Conservation (phyloP, 2,329 filamentous ascomycete species). For the Fusarium brachygibbosum region DNA sequence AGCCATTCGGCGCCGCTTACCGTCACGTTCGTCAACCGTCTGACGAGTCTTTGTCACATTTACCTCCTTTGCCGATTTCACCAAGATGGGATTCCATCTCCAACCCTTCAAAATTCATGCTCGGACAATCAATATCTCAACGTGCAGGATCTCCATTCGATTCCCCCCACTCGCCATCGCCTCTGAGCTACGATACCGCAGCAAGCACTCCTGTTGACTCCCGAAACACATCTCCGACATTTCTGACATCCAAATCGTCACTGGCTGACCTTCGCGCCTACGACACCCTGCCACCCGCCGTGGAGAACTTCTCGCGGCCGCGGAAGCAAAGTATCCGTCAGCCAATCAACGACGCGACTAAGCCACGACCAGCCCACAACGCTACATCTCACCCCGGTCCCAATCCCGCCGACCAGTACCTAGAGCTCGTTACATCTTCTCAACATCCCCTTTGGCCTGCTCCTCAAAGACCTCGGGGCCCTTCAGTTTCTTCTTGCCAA, state of each 20-base stretch:
- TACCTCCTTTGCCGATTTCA: slow-evolving; percentile 55
- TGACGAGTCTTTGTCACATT: slow-evolving; percentile 47
- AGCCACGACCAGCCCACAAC: slow-evolving; percentile 46
- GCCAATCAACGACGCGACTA: slow-evolving; percentile 54
- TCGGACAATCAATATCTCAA: slow-evolving; percentile 42
- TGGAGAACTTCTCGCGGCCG: slow-evolving; percentile 72
- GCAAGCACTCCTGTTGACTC: slow-evolving; percentile 44
- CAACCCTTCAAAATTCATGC: slow-evolving; percentile 49
- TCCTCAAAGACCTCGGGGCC: slow-evolving; percentile 57
- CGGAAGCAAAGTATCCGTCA: slow-evolving; percentile 67
- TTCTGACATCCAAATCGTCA: slow-evolving; percentile 52
- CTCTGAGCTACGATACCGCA: slow-evolving; percentile 44
- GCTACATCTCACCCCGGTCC: slow-evolving; percentile 41
- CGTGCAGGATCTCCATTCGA: slow-evolving; percentile 46
- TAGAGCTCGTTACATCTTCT: slow-evolving; percentile 49
- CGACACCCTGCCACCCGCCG: slow-evolving; percentile 56
- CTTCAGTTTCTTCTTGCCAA: slow-evolving; percentile 63
- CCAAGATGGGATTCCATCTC: slow-evolving; percentile 62
- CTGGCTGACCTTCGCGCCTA: slow-evolving; percentile 54
- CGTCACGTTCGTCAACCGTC: slow-evolving; percentile 41
- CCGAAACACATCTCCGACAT: slow-evolving; percentile 51
- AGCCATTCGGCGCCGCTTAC: slow-evolving; percentile 44
- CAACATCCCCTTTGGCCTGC: slow-evolving; percentile 58
- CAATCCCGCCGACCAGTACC: slow-evolving; percentile 51
- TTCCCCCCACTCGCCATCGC: slow-evolving; percentile 47